Conservation (phyloP, 164 flowering plant genomes). For the Piper betle region DNA sequence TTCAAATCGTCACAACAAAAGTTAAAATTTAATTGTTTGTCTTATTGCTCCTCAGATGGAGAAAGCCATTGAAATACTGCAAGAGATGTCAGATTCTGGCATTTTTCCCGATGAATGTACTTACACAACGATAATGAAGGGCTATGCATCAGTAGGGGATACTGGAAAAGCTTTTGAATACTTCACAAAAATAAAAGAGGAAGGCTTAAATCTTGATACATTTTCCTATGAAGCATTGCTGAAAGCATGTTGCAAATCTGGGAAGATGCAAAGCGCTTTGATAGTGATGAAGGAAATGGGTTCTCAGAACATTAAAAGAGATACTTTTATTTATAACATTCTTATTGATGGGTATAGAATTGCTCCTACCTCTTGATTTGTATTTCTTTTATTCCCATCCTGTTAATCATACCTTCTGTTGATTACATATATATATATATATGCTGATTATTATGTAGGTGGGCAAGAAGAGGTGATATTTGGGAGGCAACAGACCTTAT, state of each 20-base stretch:
- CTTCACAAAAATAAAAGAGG: constrained; percentile 66
- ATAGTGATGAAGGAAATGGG: constrained; percentile 93
- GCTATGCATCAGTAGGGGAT: constrained; percentile 91
- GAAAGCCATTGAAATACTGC: constrained; percentile 62
- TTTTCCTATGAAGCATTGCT: constrained; percentile 83
- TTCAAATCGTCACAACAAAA: background rate
- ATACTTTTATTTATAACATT: constrained; percentile 84
- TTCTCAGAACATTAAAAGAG: constrained; percentile 61
- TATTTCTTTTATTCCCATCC: no score
- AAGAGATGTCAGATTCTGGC: constrained; percentile 79
- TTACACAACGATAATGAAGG: constrained; percentile 90
- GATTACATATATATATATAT: background rate
- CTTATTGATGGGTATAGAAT: constrained; percentile 81
- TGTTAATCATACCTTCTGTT: background rate
- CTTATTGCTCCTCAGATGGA: constrained; percentile 49
- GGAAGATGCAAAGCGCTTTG: constrained; percentile 97
- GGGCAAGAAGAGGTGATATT: constrained; percentile 99
- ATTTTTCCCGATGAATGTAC: constrained; percentile 72
- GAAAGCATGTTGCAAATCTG: constrained; percentile 97
- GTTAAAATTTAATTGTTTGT: background rate
- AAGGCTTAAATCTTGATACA: constrained; percentile 75
- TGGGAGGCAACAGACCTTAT: constrained; percentile 98
- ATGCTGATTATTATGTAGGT: constrained; percentile 26
- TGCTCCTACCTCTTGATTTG: background rate
- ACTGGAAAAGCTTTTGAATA: constrained; percentile 90